Evolutionary conservation across 192 early-diverging fungal species (phyloP).

Genomic region (Backusella morwellensis): DNA sequence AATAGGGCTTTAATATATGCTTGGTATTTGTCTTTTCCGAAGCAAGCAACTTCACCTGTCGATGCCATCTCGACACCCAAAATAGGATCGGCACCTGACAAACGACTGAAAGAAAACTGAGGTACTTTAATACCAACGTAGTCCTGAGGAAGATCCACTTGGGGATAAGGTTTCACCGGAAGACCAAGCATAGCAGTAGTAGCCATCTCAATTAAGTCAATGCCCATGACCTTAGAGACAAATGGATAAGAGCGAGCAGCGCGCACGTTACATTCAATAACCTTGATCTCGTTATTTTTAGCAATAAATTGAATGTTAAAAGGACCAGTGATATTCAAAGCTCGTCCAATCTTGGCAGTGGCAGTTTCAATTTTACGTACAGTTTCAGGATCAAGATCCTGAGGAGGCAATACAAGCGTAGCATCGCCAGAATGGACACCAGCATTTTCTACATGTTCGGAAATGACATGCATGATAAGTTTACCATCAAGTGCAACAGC

Average conservation of each 20-base stretch:
- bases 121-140: conserved; percentile 97
- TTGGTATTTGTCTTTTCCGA: conserved; percentile 96
- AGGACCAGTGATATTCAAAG: conserved; percentile 95
- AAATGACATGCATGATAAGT: conserved; percentile 90
- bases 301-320: conserved; percentile 99
- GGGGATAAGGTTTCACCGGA: conserved; percentile 79
- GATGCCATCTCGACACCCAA: conserved; percentile 99
- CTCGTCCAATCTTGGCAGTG: conserved; percentile 88
- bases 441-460: conserved; percentile 99
- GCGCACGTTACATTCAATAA: conserved; percentile 99
- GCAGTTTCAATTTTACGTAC: conserved; percentile 91
- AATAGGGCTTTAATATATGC: conserved; percentile 96
- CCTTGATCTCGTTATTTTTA: conserved; percentile 99
- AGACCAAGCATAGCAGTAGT: conserved; percentile 90
- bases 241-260: conserved; percentile 98
- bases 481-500: conserved; percentile 95
- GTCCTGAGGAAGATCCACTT: conserved; percentile 64
- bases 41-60: conserved; percentile 98
- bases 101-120: conserved; percentile 95
- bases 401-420: conserved; percentile 91
- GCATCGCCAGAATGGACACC: conserved; percentile 99
- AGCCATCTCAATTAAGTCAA: conserved; percentile 97
- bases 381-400: conserved; percentile 93
- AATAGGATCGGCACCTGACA: conserved; percentile 95
- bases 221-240: conserved; percentile 93